Base-by-base conservation (phyloP, 176 grass and related monocot genomes). In the Raddia distichophylla region DNA sequence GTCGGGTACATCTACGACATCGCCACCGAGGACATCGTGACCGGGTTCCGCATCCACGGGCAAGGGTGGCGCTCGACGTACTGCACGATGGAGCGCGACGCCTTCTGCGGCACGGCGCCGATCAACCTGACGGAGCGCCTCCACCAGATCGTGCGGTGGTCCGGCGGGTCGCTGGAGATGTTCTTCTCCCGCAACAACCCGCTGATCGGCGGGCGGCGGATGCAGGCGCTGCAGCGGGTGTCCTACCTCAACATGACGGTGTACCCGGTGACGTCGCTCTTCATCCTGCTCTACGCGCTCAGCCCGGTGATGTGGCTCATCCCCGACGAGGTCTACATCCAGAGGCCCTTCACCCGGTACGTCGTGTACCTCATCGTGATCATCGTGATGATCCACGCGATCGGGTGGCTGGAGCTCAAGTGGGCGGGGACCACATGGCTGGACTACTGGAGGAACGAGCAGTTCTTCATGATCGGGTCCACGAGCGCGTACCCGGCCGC, bases 101-200 rank as follows among this genome's bases (percentile, higher is more conserved):
- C 78, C 1, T 87, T 87, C 45, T 47, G 45, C 14, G 85, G 85
- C 43, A 81, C 72, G 1, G 71, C 77, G 18, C 85, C 77, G 0
- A 86, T 86, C 62, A 86, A 86, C 44, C 71, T 86, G 12, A 81
- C 85, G 0, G 85, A 86, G 71, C 85, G 85, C 4, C 85, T 86
- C 52, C 57, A 69, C 71, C 77, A 86, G 20, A 75, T 81, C 10
- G 53, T 86, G 2, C 85, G 85, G 3, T 86, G 78, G 85, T 59
- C 85, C 0, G 76, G 85, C 10, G 77, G 85, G 15, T 86, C 77
- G 7, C 11, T 86, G 5, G 85, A 86, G 62, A 60, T 86, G 77
- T 86, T 86, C 85, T 86, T 86, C 44, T 86, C 85, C 15, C 78
- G 10, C 0, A 52, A 86, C 73, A 86, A 86, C 62, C 85, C 84